Conservation (phyloP, 1,139 yeast genomes). For the Petasospora rhodanensis region DNA sequence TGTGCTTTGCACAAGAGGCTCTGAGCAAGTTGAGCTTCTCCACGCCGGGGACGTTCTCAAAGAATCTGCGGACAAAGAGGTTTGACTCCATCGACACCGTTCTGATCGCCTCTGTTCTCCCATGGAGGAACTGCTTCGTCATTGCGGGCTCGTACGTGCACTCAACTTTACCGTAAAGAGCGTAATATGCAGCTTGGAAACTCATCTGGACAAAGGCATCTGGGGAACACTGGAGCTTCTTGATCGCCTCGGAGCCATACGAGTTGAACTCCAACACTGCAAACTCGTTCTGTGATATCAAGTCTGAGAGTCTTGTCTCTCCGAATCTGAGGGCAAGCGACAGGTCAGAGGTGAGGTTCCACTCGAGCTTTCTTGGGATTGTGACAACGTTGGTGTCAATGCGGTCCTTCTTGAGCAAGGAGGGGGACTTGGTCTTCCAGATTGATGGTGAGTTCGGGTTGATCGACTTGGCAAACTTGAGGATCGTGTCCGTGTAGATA, state of each 20-base stretch:
- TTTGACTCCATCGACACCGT: constrained; percentile 80
- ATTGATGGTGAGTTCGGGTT: constrained; percentile 77
- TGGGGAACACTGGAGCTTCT: constrained; percentile 84
- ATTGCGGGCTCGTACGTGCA: constrained; percentile 95
- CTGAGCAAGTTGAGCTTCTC: constrained; percentile 60
- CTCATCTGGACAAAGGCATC: constrained; percentile 96
- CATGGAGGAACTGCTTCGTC: constrained; percentile 85
- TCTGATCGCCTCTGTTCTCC: constrained; percentile 88
- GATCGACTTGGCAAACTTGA: constrained; percentile 80
- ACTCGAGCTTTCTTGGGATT: constrained; percentile 82
- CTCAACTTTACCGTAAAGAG: constrained; percentile 87
- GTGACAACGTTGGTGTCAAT: constrained; percentile 43
- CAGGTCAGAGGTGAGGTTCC: constrained; percentile 78
- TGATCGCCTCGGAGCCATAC: constrained; percentile 76
- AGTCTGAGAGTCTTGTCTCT: constrained; percentile 81
- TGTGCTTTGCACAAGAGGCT: constrained; percentile 68
- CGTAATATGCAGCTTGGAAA: constrained; percentile 89
- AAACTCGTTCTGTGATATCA: constrained; percentile 87
- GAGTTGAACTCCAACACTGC: constrained; percentile 70
- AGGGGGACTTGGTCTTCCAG: constrained; percentile 55
- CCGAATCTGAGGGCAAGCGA: constrained; percentile 83
- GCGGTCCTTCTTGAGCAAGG: constrained; percentile 36
- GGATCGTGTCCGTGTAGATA: constrained; percentile 84
- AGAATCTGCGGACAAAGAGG: constrained; percentile 77
- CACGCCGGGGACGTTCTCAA: constrained; percentile 57